Evolutionary conservation across 202 grass and related monocot species (phyloP).

Genomic region (Carex arenaria): DNA sequence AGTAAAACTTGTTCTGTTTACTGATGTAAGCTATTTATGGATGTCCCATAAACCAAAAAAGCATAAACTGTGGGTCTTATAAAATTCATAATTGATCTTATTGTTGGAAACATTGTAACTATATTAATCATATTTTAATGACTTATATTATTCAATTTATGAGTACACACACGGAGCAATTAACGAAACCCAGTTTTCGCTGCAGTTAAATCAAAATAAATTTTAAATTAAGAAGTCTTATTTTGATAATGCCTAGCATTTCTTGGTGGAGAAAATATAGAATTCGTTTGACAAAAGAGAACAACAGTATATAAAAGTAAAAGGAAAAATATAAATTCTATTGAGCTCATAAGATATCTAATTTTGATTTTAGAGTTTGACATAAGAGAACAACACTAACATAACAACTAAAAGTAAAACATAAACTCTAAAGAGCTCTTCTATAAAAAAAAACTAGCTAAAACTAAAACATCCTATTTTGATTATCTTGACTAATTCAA

Average conservation of each 20-base stretch:
- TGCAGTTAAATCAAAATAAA: neutral
- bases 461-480: neutral
- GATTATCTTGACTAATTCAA: neutral
- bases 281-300: neutral
- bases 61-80: neutral
- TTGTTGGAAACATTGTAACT: neutral
- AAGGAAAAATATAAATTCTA: neutral
- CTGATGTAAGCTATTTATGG: no score
- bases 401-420: neutral
- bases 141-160: no score
- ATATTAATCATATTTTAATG: no score
- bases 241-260: neutral
- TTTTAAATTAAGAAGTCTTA: no score
- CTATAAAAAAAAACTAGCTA: neutral
- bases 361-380: neutral
- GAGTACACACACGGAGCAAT: neutral
- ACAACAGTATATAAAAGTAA: neutral
- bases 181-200: neutral
- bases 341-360: neutral
- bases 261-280: neutral
- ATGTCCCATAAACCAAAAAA: no score
- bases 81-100: neutral
- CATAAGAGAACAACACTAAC: neutral
- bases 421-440: neutral
- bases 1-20: no score